A percentile compares a stretch with the other conserved stretches of the same genome.
Evolutionary conservation across 2,329 filamentous ascomycete genomes (phyloP).

Genomic region (Trichophyton benhamiae): DNA sequence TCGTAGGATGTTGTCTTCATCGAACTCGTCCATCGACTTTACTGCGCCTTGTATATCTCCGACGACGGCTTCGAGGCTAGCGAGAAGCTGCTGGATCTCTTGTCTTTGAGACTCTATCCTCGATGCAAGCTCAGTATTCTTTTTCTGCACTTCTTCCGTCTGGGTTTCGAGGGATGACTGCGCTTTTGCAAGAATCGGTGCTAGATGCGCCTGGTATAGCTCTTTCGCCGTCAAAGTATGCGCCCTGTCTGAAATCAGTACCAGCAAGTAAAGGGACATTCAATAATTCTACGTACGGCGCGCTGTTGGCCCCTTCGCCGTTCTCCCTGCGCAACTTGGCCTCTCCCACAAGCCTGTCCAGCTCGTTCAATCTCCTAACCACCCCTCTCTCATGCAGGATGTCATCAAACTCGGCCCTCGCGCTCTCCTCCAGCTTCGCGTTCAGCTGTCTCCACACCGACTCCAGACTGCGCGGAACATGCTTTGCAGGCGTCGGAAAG

Average conservation of each 20-base stretch:
- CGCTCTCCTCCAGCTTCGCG: constrained; percentile 45
- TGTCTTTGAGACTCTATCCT: constrained; percentile 42
- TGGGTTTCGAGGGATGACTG: constrained; percentile 38
- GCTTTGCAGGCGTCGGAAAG: constrained; percentile 49
- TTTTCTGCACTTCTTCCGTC: constrained; percentile 38
- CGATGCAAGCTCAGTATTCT: constrained; percentile 43
- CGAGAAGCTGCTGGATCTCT: constrained; percentile 46
- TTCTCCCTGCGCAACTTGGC: constrained; percentile 42
- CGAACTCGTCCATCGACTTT: constrained; percentile 30
- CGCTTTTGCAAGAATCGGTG: constrained; percentile 43
- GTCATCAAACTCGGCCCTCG: constrained; percentile 48
- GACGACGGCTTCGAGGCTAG: constrained; percentile 44
- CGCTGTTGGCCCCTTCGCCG: constrained; percentile 26
- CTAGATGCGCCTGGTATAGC: constrained; percentile 47
- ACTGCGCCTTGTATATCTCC: constrained; percentile 44
- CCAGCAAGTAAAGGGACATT: not conserved
- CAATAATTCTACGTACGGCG: constrained; percentile 34
- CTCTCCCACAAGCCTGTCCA: constrained; percentile 49
- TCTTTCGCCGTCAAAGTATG: constrained; percentile 47
- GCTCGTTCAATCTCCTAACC: constrained; percentile 46
- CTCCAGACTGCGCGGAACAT: constrained; percentile 45
- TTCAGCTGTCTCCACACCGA: constrained; percentile 48
- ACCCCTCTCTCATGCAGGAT: constrained; percentile 46
- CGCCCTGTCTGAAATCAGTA: constrained; percentile 31
- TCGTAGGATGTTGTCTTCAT: constrained; percentile 27